Conservation (phyloP, 2,329 filamentous ascomycete genomes). For the Epichloe amarillans region DNA sequence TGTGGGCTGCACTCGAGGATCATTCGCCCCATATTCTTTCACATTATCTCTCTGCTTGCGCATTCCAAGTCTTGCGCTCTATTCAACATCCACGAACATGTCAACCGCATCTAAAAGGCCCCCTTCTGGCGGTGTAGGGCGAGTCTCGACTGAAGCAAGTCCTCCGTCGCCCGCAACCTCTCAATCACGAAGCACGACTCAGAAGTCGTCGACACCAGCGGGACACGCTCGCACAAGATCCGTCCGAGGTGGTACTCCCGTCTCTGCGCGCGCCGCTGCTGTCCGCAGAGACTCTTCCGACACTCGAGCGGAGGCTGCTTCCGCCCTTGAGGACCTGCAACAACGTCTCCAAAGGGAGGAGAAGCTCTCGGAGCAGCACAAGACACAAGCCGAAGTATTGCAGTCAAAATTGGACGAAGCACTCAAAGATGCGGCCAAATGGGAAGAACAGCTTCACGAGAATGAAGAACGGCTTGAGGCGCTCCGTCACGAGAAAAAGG, state of each 20-base stretch:
- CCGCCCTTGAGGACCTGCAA: constrained; percentile 72
- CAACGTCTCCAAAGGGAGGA: constrained; percentile 73
- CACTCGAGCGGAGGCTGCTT: constrained; percentile 64
- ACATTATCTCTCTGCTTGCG: background rate
- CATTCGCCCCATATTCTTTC: background rate
- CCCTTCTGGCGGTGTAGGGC: constrained; percentile 32
- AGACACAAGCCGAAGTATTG: constrained; percentile 73
- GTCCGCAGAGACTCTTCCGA: constrained; percentile 52
- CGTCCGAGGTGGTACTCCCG: constrained; percentile 48
- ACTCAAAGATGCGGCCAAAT: constrained; percentile 64
- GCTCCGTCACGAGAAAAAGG: constrained; percentile 73
- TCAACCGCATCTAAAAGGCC: constrained; percentile 41
- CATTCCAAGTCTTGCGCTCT: background rate
- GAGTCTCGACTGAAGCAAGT: constrained; percentile 26
- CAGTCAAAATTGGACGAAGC: constrained; percentile 80
- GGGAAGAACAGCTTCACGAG: constrained; percentile 83
- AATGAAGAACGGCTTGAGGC: constrained; percentile 71
- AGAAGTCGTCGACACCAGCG: constrained; percentile 31
- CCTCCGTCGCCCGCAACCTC: constrained; percentile 21
- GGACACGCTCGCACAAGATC: constrained; percentile 47
- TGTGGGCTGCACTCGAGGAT: background rate
- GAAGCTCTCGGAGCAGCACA: constrained; percentile 59
- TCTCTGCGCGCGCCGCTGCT: constrained; percentile 61
- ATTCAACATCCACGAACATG: constrained; percentile 23
- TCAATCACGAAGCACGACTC: constrained; percentile 23